Conservation (phyloP, 2,329 filamentous ascomycete species). For the Phaeosphaeria sp. region DNA sequence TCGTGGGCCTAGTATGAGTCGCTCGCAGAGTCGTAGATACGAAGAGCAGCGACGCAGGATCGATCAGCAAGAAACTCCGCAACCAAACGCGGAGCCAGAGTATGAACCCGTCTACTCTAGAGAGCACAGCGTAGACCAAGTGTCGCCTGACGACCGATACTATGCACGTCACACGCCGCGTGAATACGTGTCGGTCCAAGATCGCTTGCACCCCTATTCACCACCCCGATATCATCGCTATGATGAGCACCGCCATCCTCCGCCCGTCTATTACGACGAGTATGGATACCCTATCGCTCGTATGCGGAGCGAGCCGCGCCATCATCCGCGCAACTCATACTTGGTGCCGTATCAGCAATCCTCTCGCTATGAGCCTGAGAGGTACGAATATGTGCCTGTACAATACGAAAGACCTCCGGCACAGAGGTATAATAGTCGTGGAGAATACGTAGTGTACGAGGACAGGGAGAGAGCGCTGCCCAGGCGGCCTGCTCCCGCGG, state of each 20-base stretch:
- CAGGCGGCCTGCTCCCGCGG: slow-evolving; percentile 19
- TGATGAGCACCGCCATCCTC: slow-evolving; percentile 34
- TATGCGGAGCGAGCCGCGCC: slow-evolving; percentile 34
- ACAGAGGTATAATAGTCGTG: slow-evolving; percentile 33
- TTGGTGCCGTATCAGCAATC: slow-evolving; percentile 16
- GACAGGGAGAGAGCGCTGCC: slow-evolving; percentile 33
- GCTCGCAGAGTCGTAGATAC: slow-evolving; percentile 45
- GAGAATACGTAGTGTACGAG: slow-evolving; percentile 42
- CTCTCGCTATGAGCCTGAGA: slow-evolving; percentile 37
- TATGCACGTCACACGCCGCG: slow-evolving; percentile 31
- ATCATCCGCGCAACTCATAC: slow-evolving; percentile 25
- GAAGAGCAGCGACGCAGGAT: slow-evolving; percentile 46
- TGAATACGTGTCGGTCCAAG: slow-evolving; percentile 45
- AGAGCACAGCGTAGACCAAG: slow-evolving; percentile 42
- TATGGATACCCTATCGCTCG: slow-evolving; percentile 45
- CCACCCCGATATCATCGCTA: slow-evolving; percentile 38
- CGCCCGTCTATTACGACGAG: slow-evolving; percentile 41
- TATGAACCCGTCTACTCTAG: slow-evolving; percentile 38
- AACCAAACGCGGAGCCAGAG: slow-evolving; percentile 37
- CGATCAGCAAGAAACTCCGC: slow-evolving; percentile 46
- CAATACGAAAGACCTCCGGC: slow-evolving; percentile 36
- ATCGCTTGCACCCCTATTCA: slow-evolving; percentile 37
- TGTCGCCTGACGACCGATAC: slow-evolving; percentile 33
- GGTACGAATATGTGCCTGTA: slow-evolving; percentile 38
- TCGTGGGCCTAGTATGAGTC: slow-evolving; percentile 43